Base-by-base conservation (phyloP, 2,329 filamentous ascomycete species). In the Cordyceps militaris region DNA sequence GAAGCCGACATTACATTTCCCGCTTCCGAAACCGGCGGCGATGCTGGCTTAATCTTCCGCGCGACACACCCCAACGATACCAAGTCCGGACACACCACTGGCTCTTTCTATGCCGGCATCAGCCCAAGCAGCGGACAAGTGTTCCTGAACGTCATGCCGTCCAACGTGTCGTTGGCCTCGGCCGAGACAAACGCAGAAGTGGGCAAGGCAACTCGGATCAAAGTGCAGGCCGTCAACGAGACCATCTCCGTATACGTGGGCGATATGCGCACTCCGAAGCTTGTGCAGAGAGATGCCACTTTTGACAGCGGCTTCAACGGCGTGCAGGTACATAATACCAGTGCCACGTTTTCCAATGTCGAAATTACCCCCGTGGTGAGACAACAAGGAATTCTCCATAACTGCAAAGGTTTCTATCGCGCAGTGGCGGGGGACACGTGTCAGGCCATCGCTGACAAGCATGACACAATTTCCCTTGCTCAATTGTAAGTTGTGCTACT, bases 301-400 rank as follows among this genome's bases (percentile, higher is more conserved):
- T 40, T 51, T 5, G 2, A 28, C 3, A 28, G 1, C 3, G 48
- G 48, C 11, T 51, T 51, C 16, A 51, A 51, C 19, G 48, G 48
- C 11, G 48, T 51, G 3, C 7, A 13, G 6, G 7, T 28, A 5
- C 48, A 21, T 14, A n/a, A 40, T 2, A 28, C 48, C 1, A 10
- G 34, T 14, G 48, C 34, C 10, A 51, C 48, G 0, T 51, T 51
- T 14, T n/a, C 32, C 19, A 51, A 51, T 28, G 10, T 51, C 34
- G 4, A 3, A 11, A 51, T 51, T 3, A 59, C 57, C 2, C 61
- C 61, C 1, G 9, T 28, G 7, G 60, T 61, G 10, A 56, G 56
- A 8, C 61, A 60, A 34, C 52, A 50, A 8, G 59, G 57, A 48
- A 62, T 63, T 48, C 47, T 60, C 9, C 32, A 34, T 21, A 59